Evolutionary conservation across 1,139 yeast species (phyloP).

Genomic region (Yarrowia galli): DNA sequence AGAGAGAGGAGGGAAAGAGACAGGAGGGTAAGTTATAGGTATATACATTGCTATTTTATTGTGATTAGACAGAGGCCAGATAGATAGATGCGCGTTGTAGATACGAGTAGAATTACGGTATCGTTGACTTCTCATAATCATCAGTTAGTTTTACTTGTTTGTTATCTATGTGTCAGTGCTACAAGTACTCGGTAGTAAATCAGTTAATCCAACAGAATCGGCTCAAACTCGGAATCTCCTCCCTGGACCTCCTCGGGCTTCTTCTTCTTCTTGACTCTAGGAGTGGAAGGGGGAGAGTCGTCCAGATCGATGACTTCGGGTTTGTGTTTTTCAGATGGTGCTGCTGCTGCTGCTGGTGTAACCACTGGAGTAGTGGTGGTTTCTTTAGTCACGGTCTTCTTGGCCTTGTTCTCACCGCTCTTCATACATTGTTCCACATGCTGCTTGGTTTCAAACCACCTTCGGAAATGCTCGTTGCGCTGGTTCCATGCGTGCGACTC

Average conservation of each 20-base stretch:
- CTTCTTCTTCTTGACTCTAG: conserved; percentile 28
- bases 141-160: too few relatives aligned
- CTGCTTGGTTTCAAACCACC: conserved; percentile 5
- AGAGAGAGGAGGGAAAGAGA: background rate
- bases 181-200: too few relatives aligned
- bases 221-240: conserved; percentile 29
- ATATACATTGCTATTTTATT: conserved; percentile 22
- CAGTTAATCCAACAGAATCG: conserved; percentile 9
- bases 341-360: background rate
- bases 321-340: background rate
- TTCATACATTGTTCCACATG: background rate
- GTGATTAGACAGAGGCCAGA: too few relatives aligned
- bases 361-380: background rate
- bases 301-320: conserved; percentile 26
- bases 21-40: conserved; percentile 1
- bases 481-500: conserved; percentile 73
- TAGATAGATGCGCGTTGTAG: too few relatives aligned
- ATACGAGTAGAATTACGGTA: too few relatives aligned
- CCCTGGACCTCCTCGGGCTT: conserved; percentile 17
- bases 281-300: conserved; percentile 13
- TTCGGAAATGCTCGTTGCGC: background rate
- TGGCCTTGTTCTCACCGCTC: background rate
- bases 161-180: too few relatives aligned
- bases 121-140: too few relatives aligned
- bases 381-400: background rate